Evolutionary conservation across 306 rosid genomes (phyloP).

Genomic region (Mucuna pruriens): DNA sequence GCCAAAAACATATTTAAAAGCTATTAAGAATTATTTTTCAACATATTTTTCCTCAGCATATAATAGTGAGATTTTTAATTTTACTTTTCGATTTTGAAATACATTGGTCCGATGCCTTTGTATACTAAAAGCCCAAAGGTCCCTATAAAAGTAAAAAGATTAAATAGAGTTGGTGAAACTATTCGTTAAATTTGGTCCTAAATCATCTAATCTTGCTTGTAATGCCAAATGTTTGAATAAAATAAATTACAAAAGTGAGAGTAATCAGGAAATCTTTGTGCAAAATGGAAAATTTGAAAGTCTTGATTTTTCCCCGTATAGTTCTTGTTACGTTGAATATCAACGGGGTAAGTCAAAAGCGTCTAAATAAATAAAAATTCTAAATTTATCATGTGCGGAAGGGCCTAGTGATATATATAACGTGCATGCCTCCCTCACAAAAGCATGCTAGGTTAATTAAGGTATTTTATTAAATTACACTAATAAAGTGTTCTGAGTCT

Average conservation of each 20-base stretch:
- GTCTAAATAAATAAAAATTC: background rate
- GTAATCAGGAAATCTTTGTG: background rate
- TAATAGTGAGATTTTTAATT: background rate
- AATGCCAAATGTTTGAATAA: background rate
- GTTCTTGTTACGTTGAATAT: background rate
- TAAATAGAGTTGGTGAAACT: background rate
- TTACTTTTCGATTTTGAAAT: background rate
- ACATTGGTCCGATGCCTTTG: background rate
- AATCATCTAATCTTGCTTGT: background rate
- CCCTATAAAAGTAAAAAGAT: constrained; percentile 3
- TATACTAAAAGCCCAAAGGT: background rate
- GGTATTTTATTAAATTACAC: background rate
- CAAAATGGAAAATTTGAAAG: background rate
- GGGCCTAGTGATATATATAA: background rate
- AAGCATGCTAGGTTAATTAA: background rate
- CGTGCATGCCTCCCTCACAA: background rate
- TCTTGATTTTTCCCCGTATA: background rate
- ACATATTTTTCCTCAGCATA: too few relatives aligned
- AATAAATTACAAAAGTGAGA: background rate
- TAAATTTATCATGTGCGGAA: background rate
- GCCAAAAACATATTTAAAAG: too few relatives aligned
- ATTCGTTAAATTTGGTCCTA: background rate
- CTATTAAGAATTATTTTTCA: too few relatives aligned
- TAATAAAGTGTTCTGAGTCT: background rate
- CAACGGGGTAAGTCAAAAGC: background rate